Evolutionary conservation across 192 early-diverging fungal species (phyloP), one percentile per base, ranked within the genome.

Genomic region (Diversispora epigaea): DNA sequence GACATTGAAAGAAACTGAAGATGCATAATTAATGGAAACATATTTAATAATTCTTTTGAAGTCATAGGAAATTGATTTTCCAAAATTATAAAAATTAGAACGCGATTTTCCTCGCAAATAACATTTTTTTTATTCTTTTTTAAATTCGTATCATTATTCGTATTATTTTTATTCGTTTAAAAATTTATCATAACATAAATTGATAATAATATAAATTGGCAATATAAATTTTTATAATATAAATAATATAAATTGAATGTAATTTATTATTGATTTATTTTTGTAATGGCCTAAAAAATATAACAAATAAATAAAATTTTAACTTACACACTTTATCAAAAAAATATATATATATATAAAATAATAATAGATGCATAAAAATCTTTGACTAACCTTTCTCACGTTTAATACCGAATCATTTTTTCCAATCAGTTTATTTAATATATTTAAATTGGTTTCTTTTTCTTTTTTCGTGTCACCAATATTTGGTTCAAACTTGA

Each of bases 401-500:
- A 85, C 82, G 60, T 88, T 86, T n/a, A 88, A 76, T 17, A 83
- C 66, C 61, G 79, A 77, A n/a, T 76, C 78, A 41, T 41, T 62
- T 41, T 76, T 71, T 52, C 77, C 85, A 62, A 88, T 85, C 32
- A 92, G 84, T 57, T 84, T 89, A 80, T 89, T 88, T 66, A 92
- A 78, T 58, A 93, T 91, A 61, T 82, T 87, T 84, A 92, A 82
- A 73, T 82, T 86, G 50, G 82, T 82, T 46, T 85, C 83, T 88
- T 92, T 93, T 80, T 93, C 92, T 76, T 83, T 82, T 63, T 86
- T 88, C 6, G 82, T 64, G 77, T 87, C 87, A n/a, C 74, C 81
- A 49, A 89, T 83, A n/a, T 79, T 88, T 60, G 90, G 82, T 45
- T 85, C 86, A 72, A 89, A 91, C 86, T 91, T 75, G 39, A 75